Conservation (phyloP, 75 land plant genomes). For the Chamaecyparis obtusa region DNA sequence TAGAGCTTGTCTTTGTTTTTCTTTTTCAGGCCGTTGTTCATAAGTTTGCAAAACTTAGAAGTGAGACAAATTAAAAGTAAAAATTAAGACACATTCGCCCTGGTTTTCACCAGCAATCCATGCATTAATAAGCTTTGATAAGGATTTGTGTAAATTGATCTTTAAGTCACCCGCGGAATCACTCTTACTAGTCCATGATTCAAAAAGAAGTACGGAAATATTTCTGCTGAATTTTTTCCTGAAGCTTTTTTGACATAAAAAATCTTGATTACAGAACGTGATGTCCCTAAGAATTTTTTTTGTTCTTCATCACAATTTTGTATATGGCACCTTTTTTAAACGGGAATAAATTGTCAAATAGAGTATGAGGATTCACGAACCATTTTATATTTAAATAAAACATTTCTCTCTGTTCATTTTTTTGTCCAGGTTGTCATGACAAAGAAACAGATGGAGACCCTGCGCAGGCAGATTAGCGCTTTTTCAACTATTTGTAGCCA, state of each 20-base stretch:
- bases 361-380: background rate
- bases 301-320: background rate
- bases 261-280: background rate
- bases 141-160: background rate
- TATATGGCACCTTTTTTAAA: background rate
- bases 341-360: background rate
- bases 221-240: background rate
- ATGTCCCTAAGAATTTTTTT: background rate
- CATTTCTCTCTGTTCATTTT: background rate
- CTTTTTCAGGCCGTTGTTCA: background rate
- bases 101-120: no score
- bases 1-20: background rate
- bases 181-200: no score
- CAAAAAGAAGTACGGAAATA: no score
- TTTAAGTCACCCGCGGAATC: no score
- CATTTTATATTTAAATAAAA: background rate
- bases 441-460: constrained; percentile 39
- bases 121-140: background rate
- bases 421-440: constrained; percentile 31
- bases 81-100: background rate
- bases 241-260: background rate
- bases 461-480: constrained; percentile 45
- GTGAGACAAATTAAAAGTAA: no score
- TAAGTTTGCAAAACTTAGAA: no score
- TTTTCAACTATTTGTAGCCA: constrained; percentile 52